These are phyloP conservation scores for Phytophthora hibernalis DNA, from an alignment of 352 stramenopile genomes.

Conservation along the genomic window DNA sequence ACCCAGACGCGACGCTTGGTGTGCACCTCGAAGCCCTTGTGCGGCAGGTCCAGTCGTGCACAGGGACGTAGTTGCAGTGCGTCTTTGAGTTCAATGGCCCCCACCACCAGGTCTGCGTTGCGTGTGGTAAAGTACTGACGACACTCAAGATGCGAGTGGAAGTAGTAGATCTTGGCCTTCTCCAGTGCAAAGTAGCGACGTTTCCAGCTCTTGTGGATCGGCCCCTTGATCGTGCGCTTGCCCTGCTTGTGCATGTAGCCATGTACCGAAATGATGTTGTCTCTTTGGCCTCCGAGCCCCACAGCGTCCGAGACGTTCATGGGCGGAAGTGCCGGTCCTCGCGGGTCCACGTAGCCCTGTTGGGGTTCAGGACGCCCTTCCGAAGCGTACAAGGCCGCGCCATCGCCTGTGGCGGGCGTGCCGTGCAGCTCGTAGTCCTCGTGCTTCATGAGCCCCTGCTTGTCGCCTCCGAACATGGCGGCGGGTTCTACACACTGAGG, in stretches of 20 bases:
- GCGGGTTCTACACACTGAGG: not conserved
- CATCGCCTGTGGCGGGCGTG: conserved; percentile 58
- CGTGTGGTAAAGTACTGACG: conserved; percentile 89
- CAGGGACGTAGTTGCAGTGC: conserved; percentile 84
- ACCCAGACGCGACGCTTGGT: conserved; percentile 89
- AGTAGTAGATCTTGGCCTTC: conserved; percentile 91
- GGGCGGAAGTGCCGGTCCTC: conserved; percentile 63
- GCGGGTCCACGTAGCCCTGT: conserved; percentile 72
- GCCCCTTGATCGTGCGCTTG: conserved; percentile 88
- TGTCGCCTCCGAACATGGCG: conserved; percentile 58
- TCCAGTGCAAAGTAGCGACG: conserved; percentile 88
- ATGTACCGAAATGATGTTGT: conserved; percentile 91
- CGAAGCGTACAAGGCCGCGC: conserved; percentile 49
- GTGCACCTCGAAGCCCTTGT: conserved; percentile 82
- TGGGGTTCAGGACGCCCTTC: conserved; percentile 59
- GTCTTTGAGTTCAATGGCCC: conserved; percentile 85
- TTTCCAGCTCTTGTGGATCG: conserved; percentile 90
- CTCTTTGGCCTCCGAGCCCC: conserved; percentile 54
- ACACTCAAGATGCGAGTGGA: conserved; percentile 87
- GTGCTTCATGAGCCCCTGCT: conserved; percentile 46
- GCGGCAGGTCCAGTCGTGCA: conserved; percentile 78
- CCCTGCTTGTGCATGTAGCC: conserved; percentile 92
- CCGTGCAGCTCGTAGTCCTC: conserved; percentile 68
- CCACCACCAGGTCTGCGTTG: conserved; percentile 82
- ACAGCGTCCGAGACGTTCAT: conserved; percentile 77